Percentiles rank a stretch among this genome's conserved stretches.
These are phyloP conservation scores for Pseudofabraea citricarpa DNA, from an alignment of 2,329 filamentous ascomycete species.

Conservation along the genomic window DNA sequence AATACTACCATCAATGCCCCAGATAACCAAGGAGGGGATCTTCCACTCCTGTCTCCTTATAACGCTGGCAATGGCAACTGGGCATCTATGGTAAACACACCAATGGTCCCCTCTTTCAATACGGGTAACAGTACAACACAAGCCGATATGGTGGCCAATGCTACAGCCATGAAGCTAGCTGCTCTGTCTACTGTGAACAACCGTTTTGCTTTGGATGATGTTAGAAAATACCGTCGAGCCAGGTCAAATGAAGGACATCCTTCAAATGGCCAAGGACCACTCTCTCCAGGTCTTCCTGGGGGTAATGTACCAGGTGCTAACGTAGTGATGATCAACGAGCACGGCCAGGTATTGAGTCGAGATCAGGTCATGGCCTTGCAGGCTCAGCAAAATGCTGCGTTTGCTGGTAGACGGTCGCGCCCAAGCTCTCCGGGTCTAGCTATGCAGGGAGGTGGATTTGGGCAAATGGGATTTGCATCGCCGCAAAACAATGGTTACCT, in stretches of 20 bases:
- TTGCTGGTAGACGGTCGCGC: conserved; percentile 71
- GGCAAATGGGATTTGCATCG: conserved; percentile 69
- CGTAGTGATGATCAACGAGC: conserved; percentile 91
- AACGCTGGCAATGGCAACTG: conserved; percentile 81
- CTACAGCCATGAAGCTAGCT: conserved; percentile 97
- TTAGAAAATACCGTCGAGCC: conserved; percentile 89
- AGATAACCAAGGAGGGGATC: conserved; percentile 63
- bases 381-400: conserved; percentile 52
- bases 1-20: conserved; percentile 74
- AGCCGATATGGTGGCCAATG: conserved; percentile 97
- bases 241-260: conserved; percentile 79
- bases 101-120: conserved; percentile 85
- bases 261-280: conserved; percentile 49
- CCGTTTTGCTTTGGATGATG: conserved; percentile 92
- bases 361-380: conserved; percentile 83
- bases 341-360: conserved; percentile 78
- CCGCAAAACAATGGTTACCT: conserved; percentile 94
- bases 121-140: conserved; percentile 52
- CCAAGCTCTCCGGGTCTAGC: conserved; percentile 86
- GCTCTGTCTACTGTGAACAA: conserved; percentile 98
- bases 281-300: conserved; percentile 62
- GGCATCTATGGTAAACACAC: conserved; percentile 98
- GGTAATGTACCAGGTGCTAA: conserved; percentile 65
- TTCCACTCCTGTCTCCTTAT: conserved; percentile 83
- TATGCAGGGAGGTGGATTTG: conserved; percentile 64